phyloP scores from a whole-genome alignment of 139 green algal species.

The Haematococcus sp. region DNA sequence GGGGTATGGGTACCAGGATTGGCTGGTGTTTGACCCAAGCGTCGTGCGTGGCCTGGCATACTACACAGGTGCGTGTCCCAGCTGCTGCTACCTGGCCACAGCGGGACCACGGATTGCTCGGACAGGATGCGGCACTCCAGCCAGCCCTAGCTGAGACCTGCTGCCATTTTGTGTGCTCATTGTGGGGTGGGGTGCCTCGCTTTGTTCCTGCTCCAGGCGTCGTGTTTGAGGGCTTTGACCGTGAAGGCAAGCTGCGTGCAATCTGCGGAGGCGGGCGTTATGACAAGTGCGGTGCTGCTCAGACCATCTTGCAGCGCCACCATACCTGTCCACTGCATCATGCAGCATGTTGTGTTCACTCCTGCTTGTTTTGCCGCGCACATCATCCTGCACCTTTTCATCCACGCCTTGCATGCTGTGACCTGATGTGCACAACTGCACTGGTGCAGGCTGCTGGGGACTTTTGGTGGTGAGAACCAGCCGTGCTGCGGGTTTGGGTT shows the following conservation, averaged over 20 bases:
- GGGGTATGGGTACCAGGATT: conserved; percentile 86
- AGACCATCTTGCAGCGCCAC: neutral
- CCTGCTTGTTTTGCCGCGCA: neutral
- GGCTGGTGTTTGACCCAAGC: conserved; percentile 90
- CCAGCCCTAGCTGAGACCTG: too few relatives aligned
- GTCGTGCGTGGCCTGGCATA: conserved; percentile 96
- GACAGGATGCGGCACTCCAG: too few relatives aligned
- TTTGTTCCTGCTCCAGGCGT: conserved; percentile 61
- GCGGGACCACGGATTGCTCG: too few relatives aligned
- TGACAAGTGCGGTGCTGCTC: conserved; percentile 59
- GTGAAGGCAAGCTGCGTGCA: conserved; percentile 83
- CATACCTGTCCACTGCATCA: neutral
- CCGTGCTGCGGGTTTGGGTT: conserved; percentile 91
- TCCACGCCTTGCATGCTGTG: neutral
- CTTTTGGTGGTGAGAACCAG: conserved; percentile 80
- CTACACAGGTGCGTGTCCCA: conserved; percentile 90
- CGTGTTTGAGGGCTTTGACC: conserved; percentile 94
- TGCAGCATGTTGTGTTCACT: neutral
- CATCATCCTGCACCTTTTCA: too few relatives aligned
- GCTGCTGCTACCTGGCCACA: too few relatives aligned
- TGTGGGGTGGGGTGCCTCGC: neutral
- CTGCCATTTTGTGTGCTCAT: neutral
- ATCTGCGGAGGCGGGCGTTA: conserved; percentile 97
- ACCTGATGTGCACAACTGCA: neutral
- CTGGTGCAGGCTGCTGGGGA: conserved; percentile 82